Evolutionary conservation across 495 filamentous ascomycete species (phyloP), one percentile per base, ranked within the genome.

Genomic region (Aspergillus bertholletiae): DNA sequence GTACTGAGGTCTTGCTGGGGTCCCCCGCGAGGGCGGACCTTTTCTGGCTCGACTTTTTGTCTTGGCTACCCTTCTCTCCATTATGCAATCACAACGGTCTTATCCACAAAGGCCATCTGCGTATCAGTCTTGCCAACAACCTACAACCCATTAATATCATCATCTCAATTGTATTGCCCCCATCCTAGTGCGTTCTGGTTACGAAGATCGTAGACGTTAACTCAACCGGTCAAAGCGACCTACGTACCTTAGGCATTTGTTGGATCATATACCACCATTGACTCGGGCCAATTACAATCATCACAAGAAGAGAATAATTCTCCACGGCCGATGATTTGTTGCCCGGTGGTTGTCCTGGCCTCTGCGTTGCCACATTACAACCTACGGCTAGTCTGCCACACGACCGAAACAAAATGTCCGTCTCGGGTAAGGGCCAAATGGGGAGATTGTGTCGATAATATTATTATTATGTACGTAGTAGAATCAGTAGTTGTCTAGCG

Each of bases 321-420:
- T 54, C 45, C 56, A 21, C 20, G 15, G 27, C 23, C n/a, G 40
- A 35, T 54, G 54, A 57, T 57, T 57, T 57, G 58, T 43, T 54
- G 51, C 51, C 43, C 45, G 51, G 13, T 48, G 24, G 32, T 57
- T 37, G 52, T 47, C 37, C 47, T 52, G 26, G 51, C 53, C n/a
- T 56, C 20, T 47, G 54, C 50, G 50, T 60, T 60, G 58, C 58
- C 57, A 60, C 57, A 53, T 56, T 49, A 53, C 53, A 56, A 49
- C 47, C 50, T 35, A 30, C 35, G 49, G 43, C 44, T 48, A 53
- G 43, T 26, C 49, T 43, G 44, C 43, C 55, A 32, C 55, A 21
- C 43, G 41, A 24, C 44, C 49, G 17, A 52, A 57, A 32, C 49
- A 41, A 43, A 57, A 51, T 20, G 40, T 37, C 49, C 55, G 34